phyloP scores from a whole-genome alignment of 352 stramenopile genomes.

The Globisporangium canariense region DNA sequence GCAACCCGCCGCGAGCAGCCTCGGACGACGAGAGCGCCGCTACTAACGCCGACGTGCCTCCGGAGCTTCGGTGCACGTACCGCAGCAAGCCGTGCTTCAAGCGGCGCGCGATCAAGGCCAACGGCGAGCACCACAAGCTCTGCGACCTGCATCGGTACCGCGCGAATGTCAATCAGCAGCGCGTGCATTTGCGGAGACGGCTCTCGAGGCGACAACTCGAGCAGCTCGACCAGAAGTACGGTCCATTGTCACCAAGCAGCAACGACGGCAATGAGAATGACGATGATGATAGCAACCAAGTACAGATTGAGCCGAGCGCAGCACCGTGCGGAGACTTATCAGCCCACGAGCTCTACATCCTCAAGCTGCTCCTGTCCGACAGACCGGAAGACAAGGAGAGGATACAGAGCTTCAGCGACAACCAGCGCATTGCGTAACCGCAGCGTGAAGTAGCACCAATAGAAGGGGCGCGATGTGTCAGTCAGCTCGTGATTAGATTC shows the following conservation, averaged over 20 bases:
- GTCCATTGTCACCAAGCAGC: constrained; percentile 7
- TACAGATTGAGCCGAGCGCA: constrained; percentile 16
- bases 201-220: constrained; percentile 13
- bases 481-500: no score
- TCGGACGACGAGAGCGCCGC: neutral
- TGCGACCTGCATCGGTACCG: constrained; percentile 26
- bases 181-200: constrained; percentile 18
- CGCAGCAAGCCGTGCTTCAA: constrained; percentile 50
- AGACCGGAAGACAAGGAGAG: constrained; percentile 6
- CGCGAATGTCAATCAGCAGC: constrained; percentile 24
- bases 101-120: constrained; percentile 34
- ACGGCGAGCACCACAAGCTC: constrained; percentile 26
- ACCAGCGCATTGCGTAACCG: neutral
- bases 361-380: constrained; percentile 15
- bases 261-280: neutral
- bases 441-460: no score
- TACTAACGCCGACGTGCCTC: neutral
- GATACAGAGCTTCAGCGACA: neutral
- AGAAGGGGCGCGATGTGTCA: no score
- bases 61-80: constrained; percentile 23
- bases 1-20: neutral
- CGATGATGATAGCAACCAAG: neutral
- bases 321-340: constrained; percentile 14
- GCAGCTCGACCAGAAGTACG: constrained; percentile 20
- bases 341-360: constrained; percentile 11